These are phyloP conservation scores for Neurospora crassa DNA, from an alignment of 2,329 filamentous ascomycete genomes.

Conservation along the genomic window DNA sequence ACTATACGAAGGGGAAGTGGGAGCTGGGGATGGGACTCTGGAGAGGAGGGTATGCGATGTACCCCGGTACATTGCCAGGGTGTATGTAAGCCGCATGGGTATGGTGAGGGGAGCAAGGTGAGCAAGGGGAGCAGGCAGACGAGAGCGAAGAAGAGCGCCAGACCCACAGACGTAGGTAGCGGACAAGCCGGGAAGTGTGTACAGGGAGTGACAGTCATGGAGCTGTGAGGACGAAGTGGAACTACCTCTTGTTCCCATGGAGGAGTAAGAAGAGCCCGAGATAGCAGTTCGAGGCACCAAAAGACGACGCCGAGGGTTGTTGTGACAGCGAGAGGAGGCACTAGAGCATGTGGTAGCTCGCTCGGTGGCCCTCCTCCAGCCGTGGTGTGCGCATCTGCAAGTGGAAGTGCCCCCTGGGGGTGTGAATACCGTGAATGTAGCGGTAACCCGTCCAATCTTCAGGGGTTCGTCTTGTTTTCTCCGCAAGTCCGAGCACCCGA, in stretches of 20 bases:
- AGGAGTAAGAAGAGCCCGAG: neutral
- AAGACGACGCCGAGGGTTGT: conserved; percentile 10
- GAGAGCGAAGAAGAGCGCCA: neutral
- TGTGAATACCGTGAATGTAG: conserved; percentile 12
- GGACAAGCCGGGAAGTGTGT: neutral
- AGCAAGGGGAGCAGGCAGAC: conserved; percentile 1
- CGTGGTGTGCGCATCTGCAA: conserved; percentile 2
- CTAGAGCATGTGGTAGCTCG: conserved; percentile 5
- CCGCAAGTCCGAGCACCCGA: conserved; percentile 24
- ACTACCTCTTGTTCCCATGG: neutral
- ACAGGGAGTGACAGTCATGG: conserved; percentile 5
- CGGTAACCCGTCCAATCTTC: conserved; percentile 12
- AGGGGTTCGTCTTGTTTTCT: conserved; percentile 20
- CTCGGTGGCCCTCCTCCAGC: neutral
- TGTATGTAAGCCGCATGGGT: conserved; percentile 4
- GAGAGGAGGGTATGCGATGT: neutral
- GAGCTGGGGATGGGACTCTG: conserved; percentile 1
- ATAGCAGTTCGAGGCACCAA: conserved; percentile 1
- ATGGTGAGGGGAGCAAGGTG: conserved; percentile 4
- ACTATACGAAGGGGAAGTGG: conserved; percentile 10
- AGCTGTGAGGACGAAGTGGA: neutral
- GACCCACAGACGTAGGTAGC: neutral
- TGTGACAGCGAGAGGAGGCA: conserved; percentile 1
- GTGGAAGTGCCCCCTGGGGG: conserved; percentile 6
- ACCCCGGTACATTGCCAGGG: neutral